Evolutionary conservation across 768 basidiomycete species (phyloP).

Genomic region (Xerocomellus intermedius): DNA sequence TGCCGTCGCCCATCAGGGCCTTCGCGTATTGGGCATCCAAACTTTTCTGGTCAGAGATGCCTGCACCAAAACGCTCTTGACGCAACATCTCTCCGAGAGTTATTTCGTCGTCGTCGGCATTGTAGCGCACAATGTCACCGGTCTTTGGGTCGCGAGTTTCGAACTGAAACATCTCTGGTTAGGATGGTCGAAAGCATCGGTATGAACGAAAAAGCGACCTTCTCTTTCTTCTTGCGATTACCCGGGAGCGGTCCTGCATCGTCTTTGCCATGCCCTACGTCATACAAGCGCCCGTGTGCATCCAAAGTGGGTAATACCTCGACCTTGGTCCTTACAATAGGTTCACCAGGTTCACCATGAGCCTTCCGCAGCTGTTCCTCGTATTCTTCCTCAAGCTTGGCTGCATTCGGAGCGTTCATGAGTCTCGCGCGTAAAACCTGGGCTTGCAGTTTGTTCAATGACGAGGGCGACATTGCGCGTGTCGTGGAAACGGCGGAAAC

Average conservation of each 20-base stretch:
- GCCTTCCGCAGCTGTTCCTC: conserved; percentile 61
- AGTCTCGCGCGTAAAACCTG: conserved; percentile 90
- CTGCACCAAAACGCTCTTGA: conserved; percentile 88
- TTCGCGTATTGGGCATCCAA: conserved; percentile 87
- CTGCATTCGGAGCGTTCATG: conserved; percentile 76
- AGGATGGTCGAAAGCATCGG: background rate
- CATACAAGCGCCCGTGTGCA: conserved; percentile 80
- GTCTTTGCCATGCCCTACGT: conserved; percentile 79
- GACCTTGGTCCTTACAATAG: conserved; percentile 55
- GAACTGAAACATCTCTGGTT: conserved; percentile 43
- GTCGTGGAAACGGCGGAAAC: conserved; percentile 28
- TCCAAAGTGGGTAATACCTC: conserved; percentile 91
- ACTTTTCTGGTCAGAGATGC: conserved; percentile 87
- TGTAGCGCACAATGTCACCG: conserved; percentile 84
- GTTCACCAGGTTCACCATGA: conserved; percentile 41
- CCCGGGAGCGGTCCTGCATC: conserved; percentile 53
- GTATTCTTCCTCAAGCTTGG: conserved; percentile 79
- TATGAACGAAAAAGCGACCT: conserved; percentile 38
- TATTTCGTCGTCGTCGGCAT: conserved; percentile 85
- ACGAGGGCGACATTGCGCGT: conserved; percentile 67
- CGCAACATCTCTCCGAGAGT: conserved; percentile 90
- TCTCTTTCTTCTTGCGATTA: conserved; percentile 78
- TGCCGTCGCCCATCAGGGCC: conserved; percentile 84
- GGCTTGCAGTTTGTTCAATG: conserved; percentile 90
- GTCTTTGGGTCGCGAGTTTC: conserved; percentile 90